These are phyloP conservation scores for Corchorus capsularis DNA, from an alignment of 345 rosid species.

Conservation along the genomic window DNA sequence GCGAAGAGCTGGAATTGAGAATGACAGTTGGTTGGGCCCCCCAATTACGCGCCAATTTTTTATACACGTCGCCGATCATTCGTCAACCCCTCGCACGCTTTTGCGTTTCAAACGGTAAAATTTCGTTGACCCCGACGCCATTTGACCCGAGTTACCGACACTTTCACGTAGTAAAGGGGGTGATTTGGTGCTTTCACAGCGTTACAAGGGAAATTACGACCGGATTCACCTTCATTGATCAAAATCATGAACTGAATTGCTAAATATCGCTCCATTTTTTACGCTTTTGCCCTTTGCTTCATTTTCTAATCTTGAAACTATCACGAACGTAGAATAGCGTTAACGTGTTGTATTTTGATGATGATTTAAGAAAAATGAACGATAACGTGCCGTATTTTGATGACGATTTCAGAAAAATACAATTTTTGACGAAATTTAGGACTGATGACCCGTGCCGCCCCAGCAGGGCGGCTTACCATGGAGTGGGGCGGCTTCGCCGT, in stretches of 20 bases:
- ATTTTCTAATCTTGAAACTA: too few relatives aligned
- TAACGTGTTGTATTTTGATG: too few relatives aligned
- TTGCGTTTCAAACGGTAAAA: not conserved
- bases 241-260: not conserved
- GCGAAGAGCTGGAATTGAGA: constrained; percentile 37
- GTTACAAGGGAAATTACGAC: not conserved
- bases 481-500: too few relatives aligned
- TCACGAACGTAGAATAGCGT: too few relatives aligned
- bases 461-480: too few relatives aligned
- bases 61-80: constrained; percentile 23
- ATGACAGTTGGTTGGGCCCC: constrained; percentile 40
- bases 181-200: not conserved
- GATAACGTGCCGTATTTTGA: too few relatives aligned
- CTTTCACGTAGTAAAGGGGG: not conserved
- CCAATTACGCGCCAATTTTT: not conserved
- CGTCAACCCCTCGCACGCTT: not conserved
- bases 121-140: not conserved
- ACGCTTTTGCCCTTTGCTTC: too few relatives aligned
- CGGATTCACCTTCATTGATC: not conserved
- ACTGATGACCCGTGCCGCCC: too few relatives aligned
- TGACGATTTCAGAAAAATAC: too few relatives aligned
- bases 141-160: not conserved
- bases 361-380: too few relatives aligned
- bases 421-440: too few relatives aligned
- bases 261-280: too few relatives aligned